phyloP scores from a whole-genome alignment of 2,329 filamentous ascomycete genomes.

The Myriosclerotinia duriaeana region DNA sequence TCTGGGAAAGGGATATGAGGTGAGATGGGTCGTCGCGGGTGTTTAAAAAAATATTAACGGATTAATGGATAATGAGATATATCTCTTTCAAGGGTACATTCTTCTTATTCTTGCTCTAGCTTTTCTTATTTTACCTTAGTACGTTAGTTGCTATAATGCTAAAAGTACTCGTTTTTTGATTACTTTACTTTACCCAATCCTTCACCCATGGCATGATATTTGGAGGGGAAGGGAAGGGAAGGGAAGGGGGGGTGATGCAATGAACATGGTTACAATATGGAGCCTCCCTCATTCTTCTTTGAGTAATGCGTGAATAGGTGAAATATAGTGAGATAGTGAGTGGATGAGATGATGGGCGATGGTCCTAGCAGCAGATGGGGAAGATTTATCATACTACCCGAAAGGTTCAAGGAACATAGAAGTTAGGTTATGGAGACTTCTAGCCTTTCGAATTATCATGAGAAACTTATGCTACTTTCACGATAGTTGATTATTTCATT shows the following conservation, averaged over 20 bases:
- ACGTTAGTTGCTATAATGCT: not conserved
- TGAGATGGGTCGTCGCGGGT: slow-evolving; percentile 16
- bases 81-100: not conserved
- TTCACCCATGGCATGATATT: slow-evolving; percentile 9
- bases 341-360: slow-evolving; percentile 11
- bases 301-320: not conserved
- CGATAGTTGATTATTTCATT: not conserved
- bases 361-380: slow-evolving; percentile 1
- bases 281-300: not conserved
- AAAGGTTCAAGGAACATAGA: slow-evolving; percentile 17
- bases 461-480: not conserved
- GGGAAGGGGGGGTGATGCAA: slow-evolving; percentile 3
- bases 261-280: slow-evolving; percentile 15
- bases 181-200: slow-evolving; percentile 7
- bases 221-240: not conserved
- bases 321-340: not conserved
- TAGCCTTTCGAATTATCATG: slow-evolving; percentile 17
- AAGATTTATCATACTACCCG: slow-evolving; percentile 16
- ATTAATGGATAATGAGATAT: not conserved
- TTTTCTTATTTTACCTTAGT: slow-evolving; percentile 10
- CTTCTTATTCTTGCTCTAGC: slow-evolving; percentile 4
- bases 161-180: not conserved
- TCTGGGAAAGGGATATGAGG: slow-evolving; percentile 14
- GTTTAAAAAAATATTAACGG: not conserved
- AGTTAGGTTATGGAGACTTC: slow-evolving; percentile 16